Evolutionary conservation across 2,329 filamentous ascomycete species (phyloP), one percentile per base, ranked within the genome.

Genomic region (Colletotrichum sp.): DNA sequence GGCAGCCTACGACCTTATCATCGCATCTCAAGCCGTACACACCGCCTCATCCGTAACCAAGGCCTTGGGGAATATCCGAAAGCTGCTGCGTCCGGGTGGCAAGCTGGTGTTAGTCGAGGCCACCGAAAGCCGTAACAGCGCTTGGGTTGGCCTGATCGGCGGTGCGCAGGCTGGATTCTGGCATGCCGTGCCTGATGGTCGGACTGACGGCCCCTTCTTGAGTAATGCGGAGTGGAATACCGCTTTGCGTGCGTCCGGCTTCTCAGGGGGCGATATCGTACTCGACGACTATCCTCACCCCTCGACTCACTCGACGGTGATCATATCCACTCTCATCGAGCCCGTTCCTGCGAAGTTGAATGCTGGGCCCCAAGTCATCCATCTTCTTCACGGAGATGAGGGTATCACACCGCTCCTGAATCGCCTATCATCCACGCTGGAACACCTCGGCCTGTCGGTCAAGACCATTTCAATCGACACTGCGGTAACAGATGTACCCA

Each of bases 11-110:
- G 82, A 83, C 63, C 57, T 83, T 0, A 68, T 84, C 61, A 65
- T 83, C 39, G 79, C 82, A 19, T 77, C 80, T 5, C 82, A 82
- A 16, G 81, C 82, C 8, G 65, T 83, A 2, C 82, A 84, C 29
- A 82, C 82, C 5, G 83, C 82, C 3, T 73, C 71, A 2, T 77
- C 77, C 8, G 74, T 83, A 3, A 66, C 77, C 9, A 65, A 73
- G 5, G 81, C 83, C 2, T 36, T 84, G 44, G 65, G 66, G 3
- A 78, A 83, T 30, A 76, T 79, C 1, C 78, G 71, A 9, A 73
- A 57, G 25, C 78, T 84, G 2, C 74, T 84, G 6, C 82, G 80
- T 57, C 81, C 83, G 0, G 82, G 80, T 2, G 83, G 83, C 2
- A 81, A 80, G 52, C 79, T 84, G 8, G 49, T 82, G 11, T 69